Base-by-base conservation (phyloP, 2,329 filamentous ascomycete genomes). In the Cercospora zeina region DNA sequence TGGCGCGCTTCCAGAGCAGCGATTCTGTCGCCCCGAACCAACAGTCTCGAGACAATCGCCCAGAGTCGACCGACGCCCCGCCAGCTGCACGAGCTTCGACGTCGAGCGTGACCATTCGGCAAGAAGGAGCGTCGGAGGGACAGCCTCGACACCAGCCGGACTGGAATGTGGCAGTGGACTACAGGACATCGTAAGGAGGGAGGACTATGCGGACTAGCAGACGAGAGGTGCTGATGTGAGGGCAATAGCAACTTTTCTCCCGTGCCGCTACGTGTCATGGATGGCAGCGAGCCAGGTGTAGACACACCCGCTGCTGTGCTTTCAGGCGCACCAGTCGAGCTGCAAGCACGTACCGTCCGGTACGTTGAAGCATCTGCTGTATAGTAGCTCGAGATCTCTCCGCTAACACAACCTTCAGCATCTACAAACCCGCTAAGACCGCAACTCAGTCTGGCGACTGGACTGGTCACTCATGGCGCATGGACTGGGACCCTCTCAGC, bases 401-500 rank as follows among this genome's bases (percentile, higher is more conserved):
- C 9, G 21, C 60, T 62, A 42, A 63, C 39, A 16, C 33, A 16
- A 30, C 24, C 19, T 37, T 34, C 73, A 97, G 93, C 73, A 99
- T 99, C 78, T 97, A 90, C 82, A 87, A 89, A 72, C 91, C 92
- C 54, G 75, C 90, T 62, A 99, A 99, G 80, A 87, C 95, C n/a
- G 93, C 95, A 36, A 97, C 93, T 47, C 95, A 99, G 79, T 97
- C 93, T 34, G 93, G 95, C 67, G 85, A 87, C 71, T 96, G 91
- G 89, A 87, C 90, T 74, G 81, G 85, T 60, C 86, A 90, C 75
- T 85, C 89, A 73, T 99, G 95, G 95, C 89, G 93, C 55, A 96
- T 99, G 92, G 95, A 99, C 77, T 99, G 95, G 95, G 95, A 99
- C 76, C 87, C 96, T 54, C 83, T 97, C 33, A 79, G 83, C 71